Evolutionary conservation across 176 grass and related monocot species (phyloP).

Genomic region (Rhynchospora breviuscula): DNA sequence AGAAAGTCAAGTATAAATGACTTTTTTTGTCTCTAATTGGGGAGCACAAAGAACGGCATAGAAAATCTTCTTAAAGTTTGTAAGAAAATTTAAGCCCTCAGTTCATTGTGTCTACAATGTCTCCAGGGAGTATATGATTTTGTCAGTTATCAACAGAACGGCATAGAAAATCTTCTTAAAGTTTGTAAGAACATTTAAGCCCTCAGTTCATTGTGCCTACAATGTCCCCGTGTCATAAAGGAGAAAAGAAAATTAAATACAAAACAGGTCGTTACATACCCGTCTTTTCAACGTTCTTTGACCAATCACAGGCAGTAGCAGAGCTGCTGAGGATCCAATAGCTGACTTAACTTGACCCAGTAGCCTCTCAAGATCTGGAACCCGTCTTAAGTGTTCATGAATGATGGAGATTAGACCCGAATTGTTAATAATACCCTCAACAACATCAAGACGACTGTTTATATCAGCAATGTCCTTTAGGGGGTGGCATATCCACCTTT

Average conservation of each 20-base stretch:
- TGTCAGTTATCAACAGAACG: background rate
- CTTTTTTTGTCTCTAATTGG: background rate
- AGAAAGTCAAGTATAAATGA: background rate
- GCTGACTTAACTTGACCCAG: constrained; percentile 67
- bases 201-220: background rate
- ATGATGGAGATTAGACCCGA: constrained; percentile 42
- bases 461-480: constrained; percentile 65
- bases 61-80: no score
- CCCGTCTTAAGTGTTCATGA: constrained; percentile 46
- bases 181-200: background rate
- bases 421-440: constrained; percentile 74
- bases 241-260: background rate
- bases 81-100: no score
- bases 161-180: background rate
- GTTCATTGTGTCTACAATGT: background rate
- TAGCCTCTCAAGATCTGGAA: constrained; percentile 84
- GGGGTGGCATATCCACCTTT: constrained; percentile 88
- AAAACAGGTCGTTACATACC: constrained; percentile 32
- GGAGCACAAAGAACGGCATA: background rate
- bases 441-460: constrained; percentile 65
- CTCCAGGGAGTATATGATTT: background rate
- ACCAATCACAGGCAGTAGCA: constrained; percentile 63
- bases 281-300: constrained; percentile 63
- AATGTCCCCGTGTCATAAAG: background rate
- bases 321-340: constrained; percentile 54